Evolutionary conservation across 1,139 yeast genomes (phyloP).

Genomic region (Suhomyces wounanorum): DNA sequence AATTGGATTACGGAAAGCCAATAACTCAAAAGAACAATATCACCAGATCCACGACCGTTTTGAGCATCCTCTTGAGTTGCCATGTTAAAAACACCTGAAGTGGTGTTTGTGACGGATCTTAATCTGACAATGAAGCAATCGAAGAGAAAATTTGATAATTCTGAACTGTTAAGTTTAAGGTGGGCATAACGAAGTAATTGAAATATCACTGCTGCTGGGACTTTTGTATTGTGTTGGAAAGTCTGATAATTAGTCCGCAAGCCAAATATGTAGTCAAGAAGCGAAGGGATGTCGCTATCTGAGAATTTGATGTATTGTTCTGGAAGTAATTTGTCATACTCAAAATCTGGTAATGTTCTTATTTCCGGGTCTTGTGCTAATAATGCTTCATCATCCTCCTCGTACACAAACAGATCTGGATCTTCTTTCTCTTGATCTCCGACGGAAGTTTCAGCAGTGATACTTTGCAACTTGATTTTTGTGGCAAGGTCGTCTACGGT

Average conservation of each 20-base stretch:
- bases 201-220: slow-evolving; percentile 68
- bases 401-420: slow-evolving; percentile 26
- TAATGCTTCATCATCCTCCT: slow-evolving; percentile 38
- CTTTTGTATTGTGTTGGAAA: slow-evolving; percentile 55
- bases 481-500: slow-evolving; percentile 43
- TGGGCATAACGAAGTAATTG: slow-evolving; percentile 70
- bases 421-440: slow-evolving; percentile 24
- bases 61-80: slow-evolving; percentile 30
- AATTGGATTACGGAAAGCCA: slow-evolving; percentile 73
- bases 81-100: slow-evolving; percentile 59
- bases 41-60: slow-evolving; percentile 47
- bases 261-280: slow-evolving; percentile 56
- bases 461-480: slow-evolving; percentile 54
- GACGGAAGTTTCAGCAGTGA: slow-evolving; percentile 26
- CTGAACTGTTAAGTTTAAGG: slow-evolving; percentile 51
- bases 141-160: slow-evolving; percentile 57
- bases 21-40: slow-evolving; percentile 68
- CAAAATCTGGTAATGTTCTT: slow-evolving; percentile 40
- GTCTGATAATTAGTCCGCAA: slow-evolving; percentile 33
- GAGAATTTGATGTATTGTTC: slow-evolving; percentile 58
- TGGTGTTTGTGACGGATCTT: slow-evolving; percentile 58
- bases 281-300: slow-evolving; percentile 66
- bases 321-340: slow-evolving; percentile 46
- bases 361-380: slow-evolving; percentile 34
- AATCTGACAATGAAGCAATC: slow-evolving; percentile 64